Evolutionary conservation across 169 alveolate genomes (phyloP), one percentile per base, ranked within the genome.

Genomic region (Plasmodium vivax): DNA sequence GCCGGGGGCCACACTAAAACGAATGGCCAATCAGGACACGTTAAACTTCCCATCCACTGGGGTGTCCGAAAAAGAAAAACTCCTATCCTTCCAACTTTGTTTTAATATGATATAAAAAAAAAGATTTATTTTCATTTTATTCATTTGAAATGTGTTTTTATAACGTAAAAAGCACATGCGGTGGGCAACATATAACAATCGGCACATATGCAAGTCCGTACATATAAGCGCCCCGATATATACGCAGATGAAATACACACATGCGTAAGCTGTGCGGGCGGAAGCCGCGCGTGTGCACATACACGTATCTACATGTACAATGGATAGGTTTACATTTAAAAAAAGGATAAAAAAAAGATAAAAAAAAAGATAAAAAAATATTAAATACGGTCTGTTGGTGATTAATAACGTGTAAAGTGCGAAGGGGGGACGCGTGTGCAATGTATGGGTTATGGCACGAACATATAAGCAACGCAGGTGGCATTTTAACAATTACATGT

Each of bases 291-390:
- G 27, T 80, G 56, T 43, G 85, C 32, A 80, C 71, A 80, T 80
- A 62, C 12, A 1, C 72, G 56, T 8, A 34, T 51, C 36, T 80
- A 80, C 58, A 80, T 43, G n/a, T 14, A 41, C 71, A 51, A 43
- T 19, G 27, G 34, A 43, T 80, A 80, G 32, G 74, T 45, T 80
- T 51, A 80, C 58, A 80, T 80, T 80, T 38, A 80, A 80, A 80
- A 80, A 80, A 80, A 80, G 30, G 56, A 14, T 3, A 77, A 34
- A 19, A 51, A 77, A 14, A 34, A 23, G 27, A 12, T 0, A 32
- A 27, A 34, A 34, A 34, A 75, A 36, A 34, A 73, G 82, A 73
- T 30, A 27, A 27, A 36, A 75, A 36, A 19, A 80, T 30, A 68
- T 19, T 68, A 16, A 68, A 68, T 68, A 23, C 77, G 77, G 77